Base-by-base conservation (phyloP, 2,329 filamentous ascomycete genomes). In the Botrytis paeoniae region DNA sequence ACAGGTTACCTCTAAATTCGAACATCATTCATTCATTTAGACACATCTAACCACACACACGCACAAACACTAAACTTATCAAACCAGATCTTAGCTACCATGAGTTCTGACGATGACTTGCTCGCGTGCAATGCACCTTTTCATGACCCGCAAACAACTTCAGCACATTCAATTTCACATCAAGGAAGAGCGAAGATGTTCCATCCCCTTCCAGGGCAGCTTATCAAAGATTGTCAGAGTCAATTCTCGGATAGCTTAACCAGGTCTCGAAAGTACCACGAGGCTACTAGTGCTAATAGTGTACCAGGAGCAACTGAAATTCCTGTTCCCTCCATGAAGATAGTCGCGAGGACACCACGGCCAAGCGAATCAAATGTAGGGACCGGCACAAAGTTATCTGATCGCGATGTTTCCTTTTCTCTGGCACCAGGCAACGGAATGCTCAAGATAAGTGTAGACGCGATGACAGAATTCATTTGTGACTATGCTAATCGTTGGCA, bases 401-500 rank as follows among this genome's bases (percentile, higher is more conserved):
- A 70, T 32, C 7, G 12, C 20, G 43, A 16, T 32, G 43, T 64
- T 3, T 71, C 39, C n/a, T 54, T 35, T 64, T 39, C 54, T 29
- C 39, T 32, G 59, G 20, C 12, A 22, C 20, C 37, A 37, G 3
- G 16, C 1, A 64, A 54, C 35, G 69, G 57, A 64, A 48, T 64
- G 1, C 43, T 39, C 16, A 39, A 12, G 20, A 22, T 16, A 9
- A 64, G 59, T 37, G 9, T 45, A 7, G 12, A 64, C 7, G 59
- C 18, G 7, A 64, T 63, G 57, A 32, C 63, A 10, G 69, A 71
- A n/a, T 64, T 64, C n/a, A 71, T 71, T 20, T 63, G 57, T 22
- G 69, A 71, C 32, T 71, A 71, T 29, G 69, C 69, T 16, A 71
- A 71, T 37, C 59, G 69, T 51, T 71, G 69, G 69, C 59, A 71